Conservation (phyloP, 768 basidiomycete genomes). For the Leucocoprinus sp. region DNA sequence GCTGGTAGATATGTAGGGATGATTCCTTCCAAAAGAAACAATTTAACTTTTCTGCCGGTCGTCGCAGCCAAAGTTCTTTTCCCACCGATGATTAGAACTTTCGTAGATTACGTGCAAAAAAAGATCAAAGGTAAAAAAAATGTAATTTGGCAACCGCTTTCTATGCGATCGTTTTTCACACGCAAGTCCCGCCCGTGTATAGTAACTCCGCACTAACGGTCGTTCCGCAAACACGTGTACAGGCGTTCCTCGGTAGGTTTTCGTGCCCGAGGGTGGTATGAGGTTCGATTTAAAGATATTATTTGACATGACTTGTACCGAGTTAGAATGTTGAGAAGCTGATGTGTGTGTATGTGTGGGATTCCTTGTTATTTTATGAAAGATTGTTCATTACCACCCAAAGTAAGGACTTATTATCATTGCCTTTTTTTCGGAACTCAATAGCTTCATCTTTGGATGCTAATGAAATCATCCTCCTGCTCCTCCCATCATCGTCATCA, state of each 20-base stretch:
- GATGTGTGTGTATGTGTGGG: not conserved
- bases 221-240: not conserved
- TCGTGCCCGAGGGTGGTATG: constrained; percentile 1
- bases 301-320: not conserved
- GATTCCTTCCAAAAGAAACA: too few species aligned
- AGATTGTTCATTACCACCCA: not conserved
- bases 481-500: too few species aligned
- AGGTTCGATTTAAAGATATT: not conserved
- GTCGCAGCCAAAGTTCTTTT: too few species aligned
- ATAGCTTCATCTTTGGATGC: not conserved
- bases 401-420: not conserved
- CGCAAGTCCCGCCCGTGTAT: too few species aligned
- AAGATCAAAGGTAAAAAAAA: too few species aligned
- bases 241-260: constrained; percentile 1
- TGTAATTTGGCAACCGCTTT: too few species aligned
- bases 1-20: too few species aligned
- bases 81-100: too few species aligned
- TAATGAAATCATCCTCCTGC: too few species aligned
- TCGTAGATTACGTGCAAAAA: too few species aligned
- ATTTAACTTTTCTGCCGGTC: too few species aligned
- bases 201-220: not conserved
- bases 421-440: not conserved
- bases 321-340: not conserved
- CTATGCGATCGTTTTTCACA: too few species aligned
- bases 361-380: not conserved